A percentile compares a stretch with the other conserved stretches of the same genome.
These are phyloP conservation scores for Eurotiales sp. DNA, from an alignment of 2,329 filamentous ascomycete genomes.

Conservation along the genomic window DNA sequence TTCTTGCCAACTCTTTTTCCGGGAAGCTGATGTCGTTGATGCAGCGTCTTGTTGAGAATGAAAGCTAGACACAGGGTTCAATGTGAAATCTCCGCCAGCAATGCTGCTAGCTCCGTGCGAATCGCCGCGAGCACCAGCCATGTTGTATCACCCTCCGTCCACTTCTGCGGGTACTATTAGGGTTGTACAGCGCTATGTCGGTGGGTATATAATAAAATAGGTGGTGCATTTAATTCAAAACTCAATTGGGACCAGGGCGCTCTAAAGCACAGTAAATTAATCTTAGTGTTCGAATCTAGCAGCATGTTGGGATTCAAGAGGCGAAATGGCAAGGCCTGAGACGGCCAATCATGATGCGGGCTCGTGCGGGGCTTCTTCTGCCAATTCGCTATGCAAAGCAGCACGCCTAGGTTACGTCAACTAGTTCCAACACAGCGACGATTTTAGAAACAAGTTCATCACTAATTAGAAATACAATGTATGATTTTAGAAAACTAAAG, in stretches of 20 bases:
- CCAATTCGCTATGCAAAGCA: no score
- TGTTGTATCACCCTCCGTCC: slow-evolving; percentile 6
- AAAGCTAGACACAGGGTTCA: slow-evolving; percentile 24
- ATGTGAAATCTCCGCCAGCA: slow-evolving; percentile 21
- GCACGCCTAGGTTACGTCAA: no score
- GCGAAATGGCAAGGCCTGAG: no score
- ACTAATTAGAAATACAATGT: background rate
- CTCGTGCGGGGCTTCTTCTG: no score
- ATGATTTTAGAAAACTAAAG: no score
- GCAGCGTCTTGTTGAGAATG: slow-evolving; percentile 17
- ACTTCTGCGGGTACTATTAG: background rate
- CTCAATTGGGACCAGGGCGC: background rate
- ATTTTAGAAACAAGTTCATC: no score
- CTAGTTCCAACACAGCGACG: no score
- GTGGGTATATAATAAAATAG: background rate
- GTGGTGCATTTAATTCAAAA: background rate
- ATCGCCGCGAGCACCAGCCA: slow-evolving; percentile 5
- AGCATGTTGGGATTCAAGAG: background rate
- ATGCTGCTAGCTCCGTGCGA: background rate
- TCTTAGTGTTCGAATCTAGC: no score
- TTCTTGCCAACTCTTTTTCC: slow-evolving; percentile 27
- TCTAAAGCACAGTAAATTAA: no score
- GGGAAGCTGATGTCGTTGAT: background rate
- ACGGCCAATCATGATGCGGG: no score
- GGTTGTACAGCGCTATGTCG: background rate